Evolutionary conservation across 768 basidiomycete genomes (phyloP).

Genomic region (Podaxis carcinomalis): DNA sequence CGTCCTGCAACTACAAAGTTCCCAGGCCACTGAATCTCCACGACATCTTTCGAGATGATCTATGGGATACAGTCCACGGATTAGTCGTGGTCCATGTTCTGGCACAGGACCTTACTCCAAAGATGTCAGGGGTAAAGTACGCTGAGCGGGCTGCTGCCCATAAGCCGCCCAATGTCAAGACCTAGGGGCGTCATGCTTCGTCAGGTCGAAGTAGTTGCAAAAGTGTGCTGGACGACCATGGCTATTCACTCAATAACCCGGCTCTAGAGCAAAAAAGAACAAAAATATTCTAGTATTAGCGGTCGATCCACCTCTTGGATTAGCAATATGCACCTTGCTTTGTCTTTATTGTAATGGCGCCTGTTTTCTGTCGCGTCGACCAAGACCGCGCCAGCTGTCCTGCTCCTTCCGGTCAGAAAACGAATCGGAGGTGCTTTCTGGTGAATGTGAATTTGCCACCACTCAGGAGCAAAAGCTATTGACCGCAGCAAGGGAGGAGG

Average conservation of each 20-base stretch:
- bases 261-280: too few relatives aligned
- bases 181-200: neutral
- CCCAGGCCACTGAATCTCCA: neutral
- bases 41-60: neutral
- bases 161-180: neutral
- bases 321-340: neutral
- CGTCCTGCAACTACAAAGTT: neutral
- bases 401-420: neutral
- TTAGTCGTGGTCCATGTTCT: neutral
- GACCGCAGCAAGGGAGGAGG: too few relatives aligned
- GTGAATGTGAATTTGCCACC: too few relatives aligned
- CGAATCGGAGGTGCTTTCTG: too few relatives aligned
- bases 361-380: too few relatives aligned
- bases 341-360: neutral
- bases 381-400: neutral
- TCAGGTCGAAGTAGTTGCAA: too few relatives aligned
- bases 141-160: neutral
- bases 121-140: neutral
- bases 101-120: neutral
- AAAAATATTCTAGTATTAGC: too few relatives aligned
- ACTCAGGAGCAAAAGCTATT: too few relatives aligned
- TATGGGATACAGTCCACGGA: neutral
- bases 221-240: too few relatives aligned
- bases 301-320: too few relatives aligned
- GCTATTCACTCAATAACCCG: too few relatives aligned